Percentiles rank a stretch among this genome's conserved stretches.
Conservation (phyloP, 2,329 filamentous ascomycete genomes). For the Paecilomyces sp. region DNA sequence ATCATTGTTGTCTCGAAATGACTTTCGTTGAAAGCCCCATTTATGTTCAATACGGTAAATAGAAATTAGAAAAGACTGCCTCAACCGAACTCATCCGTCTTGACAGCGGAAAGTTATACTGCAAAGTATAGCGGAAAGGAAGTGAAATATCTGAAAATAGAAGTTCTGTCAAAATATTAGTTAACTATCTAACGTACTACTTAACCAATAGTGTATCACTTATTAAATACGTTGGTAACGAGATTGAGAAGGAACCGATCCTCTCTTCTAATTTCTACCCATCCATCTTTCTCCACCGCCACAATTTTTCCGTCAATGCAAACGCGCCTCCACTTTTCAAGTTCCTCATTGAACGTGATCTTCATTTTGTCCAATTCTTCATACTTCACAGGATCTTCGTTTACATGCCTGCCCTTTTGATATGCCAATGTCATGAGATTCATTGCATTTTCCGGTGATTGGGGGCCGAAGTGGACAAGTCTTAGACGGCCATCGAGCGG, state of each 20-base stretch:
- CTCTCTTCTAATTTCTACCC: slow-evolving; percentile 53
- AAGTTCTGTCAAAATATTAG: too few relatives aligned
- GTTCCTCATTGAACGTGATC: slow-evolving; percentile 58
- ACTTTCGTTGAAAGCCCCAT: too few relatives aligned
- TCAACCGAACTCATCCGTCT: too few relatives aligned
- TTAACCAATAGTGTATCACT: too few relatives aligned
- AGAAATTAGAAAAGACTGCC: too few relatives aligned
- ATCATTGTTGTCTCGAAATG: too few relatives aligned
- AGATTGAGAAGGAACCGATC: slow-evolving; percentile 13
- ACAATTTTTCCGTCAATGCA: slow-evolving; percentile 92
- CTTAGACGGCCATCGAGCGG: slow-evolving; percentile 65
- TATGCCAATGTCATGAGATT: slow-evolving; percentile 64
- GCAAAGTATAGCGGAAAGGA: too few relatives aligned
- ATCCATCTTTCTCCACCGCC: slow-evolving; percentile 61
- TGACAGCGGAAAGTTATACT: too few relatives aligned
- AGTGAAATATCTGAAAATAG: too few relatives aligned
- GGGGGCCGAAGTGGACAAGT: slow-evolving; percentile 67
- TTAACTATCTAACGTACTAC: too few relatives aligned
- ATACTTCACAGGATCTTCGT: slow-evolving; percentile 58
- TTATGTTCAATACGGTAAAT: too few relatives aligned
- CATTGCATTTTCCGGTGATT: slow-evolving; percentile 62
- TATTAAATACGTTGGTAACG: background rate
- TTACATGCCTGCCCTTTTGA: slow-evolving; percentile 49
- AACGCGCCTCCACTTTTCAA: slow-evolving; percentile 66
- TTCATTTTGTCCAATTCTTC: slow-evolving; percentile 60